phyloP scores from a whole-genome alignment of 176 grass and related monocot species.

The Otatea glauca region DNA sequence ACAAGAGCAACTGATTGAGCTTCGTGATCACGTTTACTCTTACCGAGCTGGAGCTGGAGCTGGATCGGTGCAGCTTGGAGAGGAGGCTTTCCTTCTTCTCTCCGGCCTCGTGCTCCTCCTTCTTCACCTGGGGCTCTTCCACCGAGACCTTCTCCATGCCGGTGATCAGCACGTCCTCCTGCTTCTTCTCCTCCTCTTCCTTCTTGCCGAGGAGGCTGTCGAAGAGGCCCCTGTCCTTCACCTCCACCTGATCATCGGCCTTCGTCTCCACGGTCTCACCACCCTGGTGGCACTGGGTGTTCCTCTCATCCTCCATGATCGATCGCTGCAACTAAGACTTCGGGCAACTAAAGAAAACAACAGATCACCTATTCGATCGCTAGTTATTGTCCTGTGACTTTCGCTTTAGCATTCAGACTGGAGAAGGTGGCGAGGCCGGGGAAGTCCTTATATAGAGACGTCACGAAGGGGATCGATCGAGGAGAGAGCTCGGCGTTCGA shows the following conservation, averaged over 20 bases:
- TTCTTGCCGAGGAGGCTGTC: conserved; percentile 63
- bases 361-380: conserved; percentile 22
- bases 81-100: conserved; percentile 81
- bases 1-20: background rate
- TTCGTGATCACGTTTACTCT: background rate
- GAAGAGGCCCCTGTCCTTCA: conserved; percentile 73
- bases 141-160: conserved; percentile 72
- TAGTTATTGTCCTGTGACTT: conserved; percentile 11
- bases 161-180: conserved; percentile 49
- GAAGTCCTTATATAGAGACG: conserved; percentile 50
- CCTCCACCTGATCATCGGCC: conserved; percentile 52
- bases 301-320: conserved; percentile 76
- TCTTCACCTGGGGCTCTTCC: conserved; percentile 47
- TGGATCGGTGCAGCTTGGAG: conserved; percentile 72
- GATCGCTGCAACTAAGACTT: background rate
- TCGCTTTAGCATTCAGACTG: conserved; percentile 48
- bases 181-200: conserved; percentile 46
- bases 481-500: background rate
- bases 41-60: conserved; percentile 95
- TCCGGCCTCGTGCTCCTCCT: conserved; percentile 42
- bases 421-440: background rate
- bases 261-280: background rate
- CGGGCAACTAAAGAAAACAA: background rate
- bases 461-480: background rate
- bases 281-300: conserved; percentile 45